Conservation (phyloP, 169 alveolate species). For the Eimeria maxima region DNA sequence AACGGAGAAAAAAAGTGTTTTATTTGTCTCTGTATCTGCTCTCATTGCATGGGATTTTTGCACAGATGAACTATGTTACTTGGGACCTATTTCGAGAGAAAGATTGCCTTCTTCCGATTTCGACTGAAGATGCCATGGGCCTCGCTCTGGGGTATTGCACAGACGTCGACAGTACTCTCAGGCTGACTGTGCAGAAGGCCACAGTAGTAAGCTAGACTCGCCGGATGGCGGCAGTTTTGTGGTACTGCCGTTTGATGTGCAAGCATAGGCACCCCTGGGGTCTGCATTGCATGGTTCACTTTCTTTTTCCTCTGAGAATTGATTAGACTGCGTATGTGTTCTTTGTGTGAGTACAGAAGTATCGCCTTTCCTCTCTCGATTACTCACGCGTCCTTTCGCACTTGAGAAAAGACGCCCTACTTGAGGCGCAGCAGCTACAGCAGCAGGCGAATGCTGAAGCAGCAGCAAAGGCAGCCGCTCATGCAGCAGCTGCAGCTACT, state of each 20-base stretch:
- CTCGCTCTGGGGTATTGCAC: slow-evolving; percentile 78
- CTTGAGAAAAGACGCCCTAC: slow-evolving; percentile 63
- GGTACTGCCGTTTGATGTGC: background rate
- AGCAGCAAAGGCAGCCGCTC: slow-evolving; percentile 67
- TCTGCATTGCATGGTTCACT: background rate
- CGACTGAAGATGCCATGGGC: slow-evolving; percentile 82
- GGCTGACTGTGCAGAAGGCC: slow-evolving; percentile 61
- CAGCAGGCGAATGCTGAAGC: slow-evolving; percentile 68
- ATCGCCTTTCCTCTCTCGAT: slow-evolving; percentile 68
- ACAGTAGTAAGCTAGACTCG: slow-evolving; percentile 44
- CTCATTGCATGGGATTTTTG: background rate
- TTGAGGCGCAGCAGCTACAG: slow-evolving; percentile 76
- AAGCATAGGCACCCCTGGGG: background rate
- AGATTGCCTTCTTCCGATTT: slow-evolving; percentile 75
- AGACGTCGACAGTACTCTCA: slow-evolving; percentile 45
- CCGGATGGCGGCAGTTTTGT: background rate
- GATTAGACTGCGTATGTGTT: background rate
- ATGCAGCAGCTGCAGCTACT: slow-evolving; percentile 45
- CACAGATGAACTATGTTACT: slow-evolving; percentile 73
- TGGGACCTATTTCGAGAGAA: slow-evolving; percentile 60
- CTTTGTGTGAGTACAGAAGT: background rate
- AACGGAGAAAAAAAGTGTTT: background rate
- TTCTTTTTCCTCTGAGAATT: background rate
- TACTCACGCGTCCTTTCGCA: slow-evolving; percentile 74
- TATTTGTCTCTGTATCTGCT: background rate